A percentile compares a stretch with the other conserved stretches of the same genome.
Conservation (phyloP, 495 filamentous ascomycete genomes). For the Trichocladium uniseriatum region DNA sequence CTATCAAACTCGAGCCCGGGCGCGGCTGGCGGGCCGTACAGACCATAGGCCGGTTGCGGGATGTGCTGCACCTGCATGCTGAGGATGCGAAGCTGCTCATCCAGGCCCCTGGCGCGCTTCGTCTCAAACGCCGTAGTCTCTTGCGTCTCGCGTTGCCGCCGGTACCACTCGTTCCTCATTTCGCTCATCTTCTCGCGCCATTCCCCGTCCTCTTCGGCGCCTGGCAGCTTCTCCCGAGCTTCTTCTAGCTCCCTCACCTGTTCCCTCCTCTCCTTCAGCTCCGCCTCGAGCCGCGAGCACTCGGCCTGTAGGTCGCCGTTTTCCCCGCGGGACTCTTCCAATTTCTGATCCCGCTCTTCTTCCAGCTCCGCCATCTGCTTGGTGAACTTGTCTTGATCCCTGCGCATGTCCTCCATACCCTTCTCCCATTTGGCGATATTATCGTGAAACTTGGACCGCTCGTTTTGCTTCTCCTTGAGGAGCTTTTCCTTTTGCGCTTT, state of each 20-base stretch:
- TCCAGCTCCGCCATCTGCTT: conserved; percentile 36
- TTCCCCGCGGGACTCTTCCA: conserved; percentile 19
- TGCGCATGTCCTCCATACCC: conserved; percentile 41
- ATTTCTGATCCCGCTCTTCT: conserved; percentile 33
- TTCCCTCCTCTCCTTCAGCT: conserved; percentile 42
- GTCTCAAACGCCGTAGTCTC: conserved; percentile 29
- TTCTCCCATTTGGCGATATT: conserved; percentile 49
- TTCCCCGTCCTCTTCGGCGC: conserved; percentile 45
- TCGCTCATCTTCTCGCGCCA: conserved; percentile 40
- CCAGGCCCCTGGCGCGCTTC: conserved; percentile 27
- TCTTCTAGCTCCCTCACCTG: conserved; percentile 45
- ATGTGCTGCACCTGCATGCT: conserved; percentile 28
- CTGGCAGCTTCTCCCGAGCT: conserved; percentile 42
- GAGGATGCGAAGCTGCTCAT: conserved; percentile 31
- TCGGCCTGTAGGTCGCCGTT: conserved; percentile 25
- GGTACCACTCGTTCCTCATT: conserved; percentile 37
- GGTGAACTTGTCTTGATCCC: conserved; percentile 33
- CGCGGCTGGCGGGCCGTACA: conserved; percentile 37
- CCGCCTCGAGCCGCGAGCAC: conserved; percentile 35
- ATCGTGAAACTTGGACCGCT: conserved; percentile 47
- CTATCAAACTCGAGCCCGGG: conserved; percentile 43
- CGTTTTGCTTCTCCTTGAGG: conserved; percentile 63
- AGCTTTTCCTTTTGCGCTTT: conserved; percentile 72
- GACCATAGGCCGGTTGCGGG: conserved; percentile 27
- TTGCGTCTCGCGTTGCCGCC: conserved; percentile 35